Evolutionary conservation across 2,329 filamentous ascomycete genomes (phyloP).

Genomic region (Cryphonectria nitschkei): DNA sequence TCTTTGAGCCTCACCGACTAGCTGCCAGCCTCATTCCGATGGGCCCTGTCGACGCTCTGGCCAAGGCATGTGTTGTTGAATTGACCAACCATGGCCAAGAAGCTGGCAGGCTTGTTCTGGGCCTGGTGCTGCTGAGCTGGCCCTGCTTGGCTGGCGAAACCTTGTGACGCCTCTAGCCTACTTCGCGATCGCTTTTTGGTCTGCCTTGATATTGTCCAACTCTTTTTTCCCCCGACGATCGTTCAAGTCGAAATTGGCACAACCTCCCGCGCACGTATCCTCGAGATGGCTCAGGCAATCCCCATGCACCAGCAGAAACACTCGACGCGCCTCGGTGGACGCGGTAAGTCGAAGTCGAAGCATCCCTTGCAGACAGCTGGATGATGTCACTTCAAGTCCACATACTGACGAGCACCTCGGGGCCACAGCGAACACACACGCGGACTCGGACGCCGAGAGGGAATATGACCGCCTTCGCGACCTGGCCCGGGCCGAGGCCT

Average conservation of each 20-base stretch:
- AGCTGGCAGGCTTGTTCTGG: constrained; percentile 22
- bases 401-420: constrained; percentile 18
- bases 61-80: constrained; percentile 19
- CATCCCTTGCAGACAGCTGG: constrained; percentile 11
- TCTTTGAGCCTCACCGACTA: constrained; percentile 28
- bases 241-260: constrained; percentile 8
- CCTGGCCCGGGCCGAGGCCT: constrained; percentile 78
- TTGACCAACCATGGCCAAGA: constrained; percentile 28
- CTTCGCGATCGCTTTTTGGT: background rate
- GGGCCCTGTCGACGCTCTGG: constrained; percentile 24
- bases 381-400: constrained; percentile 27
- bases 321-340: constrained; percentile 44
- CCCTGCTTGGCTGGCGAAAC: constrained; percentile 11
- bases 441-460: constrained; percentile 70
- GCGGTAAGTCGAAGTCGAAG: constrained; percentile 45
- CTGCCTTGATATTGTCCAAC: background rate
- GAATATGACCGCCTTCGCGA: constrained; percentile 93
- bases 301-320: constrained; percentile 40
- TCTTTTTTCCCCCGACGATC: background rate
- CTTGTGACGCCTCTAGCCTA: constrained; percentile 11
- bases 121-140: constrained; percentile 21
- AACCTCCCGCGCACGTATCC: background rate
- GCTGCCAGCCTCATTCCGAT: constrained; percentile 15
- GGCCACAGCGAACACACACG: constrained; percentile 25
- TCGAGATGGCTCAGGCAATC: constrained; percentile 37